These are phyloP conservation scores for Candida mesenterica DNA, from an alignment of 1,139 yeast species.

Conservation along the genomic window DNA sequence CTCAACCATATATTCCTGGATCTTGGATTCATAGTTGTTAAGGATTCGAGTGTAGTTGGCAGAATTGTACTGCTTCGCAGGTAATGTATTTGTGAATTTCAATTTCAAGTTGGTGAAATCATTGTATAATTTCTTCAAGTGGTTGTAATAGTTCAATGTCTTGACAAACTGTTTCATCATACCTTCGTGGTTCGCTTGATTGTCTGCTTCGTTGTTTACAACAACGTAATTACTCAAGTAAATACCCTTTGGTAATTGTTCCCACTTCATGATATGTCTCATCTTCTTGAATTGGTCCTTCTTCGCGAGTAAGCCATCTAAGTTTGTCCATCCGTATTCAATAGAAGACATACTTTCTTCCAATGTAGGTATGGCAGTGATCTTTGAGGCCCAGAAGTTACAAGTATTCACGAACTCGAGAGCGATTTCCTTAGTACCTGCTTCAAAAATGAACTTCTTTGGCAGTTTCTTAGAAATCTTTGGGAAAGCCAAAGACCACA, in stretches of 20 bases:
- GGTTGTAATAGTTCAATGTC: slow-evolving; percentile 44
- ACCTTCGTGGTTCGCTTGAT: slow-evolving; percentile 34
- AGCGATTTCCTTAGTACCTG: slow-evolving; percentile 71
- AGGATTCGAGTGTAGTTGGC: slow-evolving; percentile 38
- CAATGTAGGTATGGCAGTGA: slow-evolving; percentile 72
- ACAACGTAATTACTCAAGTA: slow-evolving; percentile 39
- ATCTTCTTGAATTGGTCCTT: slow-evolving; percentile 36
- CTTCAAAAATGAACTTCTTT: slow-evolving; percentile 46
- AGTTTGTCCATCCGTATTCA: slow-evolving; percentile 79
- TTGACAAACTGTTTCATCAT: slow-evolving; percentile 49
- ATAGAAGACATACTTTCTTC: slow-evolving; percentile 64
- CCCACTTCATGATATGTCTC: slow-evolving; percentile 41
- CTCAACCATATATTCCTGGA: slow-evolving; percentile 44
- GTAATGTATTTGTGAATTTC: slow-evolving; percentile 31
- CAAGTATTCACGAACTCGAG: slow-evolving; percentile 71
- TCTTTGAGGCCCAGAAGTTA: slow-evolving; percentile 88
- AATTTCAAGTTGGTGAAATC: slow-evolving; percentile 34
- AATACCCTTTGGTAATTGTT: slow-evolving; percentile 41
- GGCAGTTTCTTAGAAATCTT: slow-evolving; percentile 30
- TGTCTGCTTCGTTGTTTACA: slow-evolving; percentile 19
- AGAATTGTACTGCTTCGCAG: slow-evolving; percentile 25
- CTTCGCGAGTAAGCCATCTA: slow-evolving; percentile 35
- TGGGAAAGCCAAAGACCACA: slow-evolving; percentile 44
- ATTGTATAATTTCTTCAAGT: slow-evolving; percentile 36
- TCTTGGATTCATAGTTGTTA: slow-evolving; percentile 40